A percentile compares a stretch with the other conserved stretches of the same genome.
Evolutionary conservation across 768 basidiomycete species (phyloP).

Genomic region (Plicaturopsis crispa): DNA sequence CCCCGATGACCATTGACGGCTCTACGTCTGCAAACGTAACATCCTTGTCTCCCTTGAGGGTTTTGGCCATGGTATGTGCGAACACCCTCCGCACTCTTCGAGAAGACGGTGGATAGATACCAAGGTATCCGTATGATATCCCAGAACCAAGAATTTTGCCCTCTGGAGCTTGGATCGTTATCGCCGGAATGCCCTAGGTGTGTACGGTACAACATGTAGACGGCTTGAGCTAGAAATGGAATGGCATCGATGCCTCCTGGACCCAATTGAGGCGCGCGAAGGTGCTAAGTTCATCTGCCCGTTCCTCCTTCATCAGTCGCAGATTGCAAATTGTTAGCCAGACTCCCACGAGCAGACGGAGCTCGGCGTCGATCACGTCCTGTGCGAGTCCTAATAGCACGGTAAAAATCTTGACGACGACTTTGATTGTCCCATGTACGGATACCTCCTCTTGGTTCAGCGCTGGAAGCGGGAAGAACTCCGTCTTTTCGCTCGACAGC

Average conservation of each 20-base stretch:
- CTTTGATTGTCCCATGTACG: neutral
- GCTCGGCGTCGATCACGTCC: neutral
- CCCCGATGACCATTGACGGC: too few relatives aligned
- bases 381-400: neutral
- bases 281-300: neutral
- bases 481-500: neutral
- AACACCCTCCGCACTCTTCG: too few relatives aligned
- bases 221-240: neutral
- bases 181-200: neutral
- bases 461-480: neutral
- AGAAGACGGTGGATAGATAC: too few relatives aligned
- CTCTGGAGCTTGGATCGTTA: neutral
- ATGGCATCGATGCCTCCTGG: neutral
- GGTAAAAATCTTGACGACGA: neutral
- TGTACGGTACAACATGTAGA: neutral
- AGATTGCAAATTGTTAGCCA: neutral
- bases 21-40: too few relatives aligned
- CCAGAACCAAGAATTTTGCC: too few relatives aligned
- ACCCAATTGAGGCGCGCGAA: neutral
- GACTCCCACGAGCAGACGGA: neutral
- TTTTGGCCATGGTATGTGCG: too few relatives aligned
- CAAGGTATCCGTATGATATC: too few relatives aligned
- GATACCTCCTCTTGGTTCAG: neutral
- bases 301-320: neutral
- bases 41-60: too few relatives aligned